Evolutionary conservation across 257 asterid genomes (phyloP).

Genomic region (Avicennia marina): DNA sequence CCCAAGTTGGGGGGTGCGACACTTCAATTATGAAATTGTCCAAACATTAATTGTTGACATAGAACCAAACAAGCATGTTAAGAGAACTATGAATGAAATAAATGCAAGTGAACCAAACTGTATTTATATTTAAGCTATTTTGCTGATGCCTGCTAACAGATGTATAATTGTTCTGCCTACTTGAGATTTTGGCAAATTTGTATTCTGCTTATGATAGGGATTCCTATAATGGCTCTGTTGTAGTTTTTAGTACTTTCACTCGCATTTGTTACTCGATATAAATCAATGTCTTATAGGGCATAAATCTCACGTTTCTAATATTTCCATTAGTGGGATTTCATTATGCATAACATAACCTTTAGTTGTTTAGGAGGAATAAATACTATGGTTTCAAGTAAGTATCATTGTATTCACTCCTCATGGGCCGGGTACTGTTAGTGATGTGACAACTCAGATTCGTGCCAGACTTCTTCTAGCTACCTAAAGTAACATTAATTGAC

Average conservation of each 20-base stretch:
- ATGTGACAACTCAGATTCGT: conserved; percentile 78
- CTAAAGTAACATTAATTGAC: conserved; percentile 7
- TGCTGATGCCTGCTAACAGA: background rate
- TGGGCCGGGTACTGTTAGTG: conserved; percentile 84
- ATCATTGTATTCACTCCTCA: conserved; percentile 82
- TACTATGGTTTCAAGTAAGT: background rate
- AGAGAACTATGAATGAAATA: too few relatives aligned
- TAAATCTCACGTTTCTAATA: background rate
- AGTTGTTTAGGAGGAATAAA: background rate
- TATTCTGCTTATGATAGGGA: background rate
- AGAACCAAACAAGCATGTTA: too few relatives aligned
- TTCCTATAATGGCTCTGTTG: background rate
- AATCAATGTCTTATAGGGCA: background rate
- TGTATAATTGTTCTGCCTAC: background rate
- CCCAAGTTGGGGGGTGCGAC: too few relatives aligned
- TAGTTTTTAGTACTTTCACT: background rate
- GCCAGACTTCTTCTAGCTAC: conserved; percentile 76
- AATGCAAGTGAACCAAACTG: too few relatives aligned
- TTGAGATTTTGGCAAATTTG: background rate
- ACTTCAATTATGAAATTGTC: too few relatives aligned
- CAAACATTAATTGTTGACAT: too few relatives aligned
- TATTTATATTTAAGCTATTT: conserved; percentile 5
- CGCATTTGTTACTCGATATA: background rate
- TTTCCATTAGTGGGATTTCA: background rate
- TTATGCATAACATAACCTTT: background rate